phyloP scores from a whole-genome alignment of 495 filamentous ascomycete genomes.

The Penicillium taxi region DNA sequence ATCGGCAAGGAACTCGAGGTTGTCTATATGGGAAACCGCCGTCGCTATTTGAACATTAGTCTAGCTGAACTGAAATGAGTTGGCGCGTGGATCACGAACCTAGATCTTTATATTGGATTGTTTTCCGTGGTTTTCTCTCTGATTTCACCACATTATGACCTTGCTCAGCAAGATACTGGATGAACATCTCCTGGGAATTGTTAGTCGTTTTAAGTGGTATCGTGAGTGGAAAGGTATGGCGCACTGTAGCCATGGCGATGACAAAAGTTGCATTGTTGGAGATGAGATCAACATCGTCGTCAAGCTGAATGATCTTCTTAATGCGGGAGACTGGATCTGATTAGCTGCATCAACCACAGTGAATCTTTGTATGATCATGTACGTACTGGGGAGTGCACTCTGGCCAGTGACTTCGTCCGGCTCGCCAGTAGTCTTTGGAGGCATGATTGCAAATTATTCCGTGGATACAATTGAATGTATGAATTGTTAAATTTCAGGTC shows the following conservation, averaged over 20 bases:
- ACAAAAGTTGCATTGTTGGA: conserved; percentile 94
- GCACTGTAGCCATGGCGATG: conserved; percentile 80
- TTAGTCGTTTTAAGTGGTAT: not conserved
- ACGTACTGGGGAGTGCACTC: conserved; percentile 76
- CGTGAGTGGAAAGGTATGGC: conserved; percentile 8
- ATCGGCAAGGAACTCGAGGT: conserved; percentile 91
- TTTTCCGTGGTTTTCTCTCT: conserved; percentile 84
- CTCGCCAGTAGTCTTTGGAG: conserved; percentile 82
- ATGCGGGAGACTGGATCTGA: conserved; percentile 68
- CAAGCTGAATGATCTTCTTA: conserved; percentile 84
- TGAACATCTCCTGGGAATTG: conserved; percentile 75
- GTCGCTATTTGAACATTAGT: conserved; percentile 47
- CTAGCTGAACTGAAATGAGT: not conserved
- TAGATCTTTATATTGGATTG: conserved; percentile 93
- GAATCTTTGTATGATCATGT: not conserved
- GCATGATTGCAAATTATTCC: conserved; percentile 55
- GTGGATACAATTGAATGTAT: too few species aligned
- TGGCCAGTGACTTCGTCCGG: conserved; percentile 74
- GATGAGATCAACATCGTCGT: conserved; percentile 75
- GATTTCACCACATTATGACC: conserved; percentile 80
- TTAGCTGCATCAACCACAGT: conserved; percentile 14
- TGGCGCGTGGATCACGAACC: conserved; percentile 38
- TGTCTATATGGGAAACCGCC: conserved; percentile 81
- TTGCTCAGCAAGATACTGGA: conserved; percentile 81
- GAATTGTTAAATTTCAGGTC: too few species aligned